These are phyloP conservation scores for Heterobasidion occidentale DNA, from an alignment of 1,284 basidiomycete genomes.

Conservation along the genomic window DNA sequence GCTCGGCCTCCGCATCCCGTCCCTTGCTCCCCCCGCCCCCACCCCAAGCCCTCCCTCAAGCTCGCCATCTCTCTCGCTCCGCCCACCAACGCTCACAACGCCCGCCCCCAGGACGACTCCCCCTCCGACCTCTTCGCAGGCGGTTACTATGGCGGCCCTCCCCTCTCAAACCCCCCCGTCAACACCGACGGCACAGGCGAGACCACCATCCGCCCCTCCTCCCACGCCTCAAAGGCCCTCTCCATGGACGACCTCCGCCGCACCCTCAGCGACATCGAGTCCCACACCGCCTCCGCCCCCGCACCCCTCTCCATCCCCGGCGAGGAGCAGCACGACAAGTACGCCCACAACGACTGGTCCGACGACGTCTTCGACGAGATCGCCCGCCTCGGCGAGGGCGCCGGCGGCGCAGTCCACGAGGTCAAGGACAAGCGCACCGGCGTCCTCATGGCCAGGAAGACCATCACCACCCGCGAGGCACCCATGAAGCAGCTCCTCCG, in stretches of 20 bases:
- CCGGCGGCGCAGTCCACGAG: conserved; percentile 92
- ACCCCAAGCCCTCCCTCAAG: conserved; percentile 21
- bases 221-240: conserved; percentile 15
- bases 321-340: conserved; percentile 11
- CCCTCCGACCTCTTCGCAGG: conserved; percentile 17
- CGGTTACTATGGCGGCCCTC: conserved; percentile 25
- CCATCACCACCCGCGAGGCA: conserved; percentile 91
- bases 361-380: conserved; percentile 72
- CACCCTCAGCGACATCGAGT: conserved; percentile 26
- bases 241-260: conserved; percentile 25
- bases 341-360: conserved; percentile 36
- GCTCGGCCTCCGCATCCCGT: conserved; percentile 20
- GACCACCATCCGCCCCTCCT: conserved; percentile 39
- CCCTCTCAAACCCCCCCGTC: conserved; percentile 20
- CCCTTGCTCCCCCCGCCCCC: conserved; percentile 6
- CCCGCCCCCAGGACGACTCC: conserved; percentile 2
- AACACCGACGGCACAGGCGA: conserved; percentile 37
- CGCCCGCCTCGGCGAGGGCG: conserved; percentile 84
- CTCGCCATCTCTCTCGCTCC: conserved; percentile 13
- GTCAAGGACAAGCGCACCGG: conserved; percentile 76
- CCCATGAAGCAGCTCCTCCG: conserved; percentile 90
- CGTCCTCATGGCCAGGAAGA: conserved; percentile 89
- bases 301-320: conserved; percentile 6
- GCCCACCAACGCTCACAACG: background rate
- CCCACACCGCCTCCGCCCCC: conserved; percentile 10